Evolutionary conservation across 2,329 filamentous ascomycete species (phyloP), one percentile per base, ranked within the genome.

Genomic region (Ascomycota sp.): DNA sequence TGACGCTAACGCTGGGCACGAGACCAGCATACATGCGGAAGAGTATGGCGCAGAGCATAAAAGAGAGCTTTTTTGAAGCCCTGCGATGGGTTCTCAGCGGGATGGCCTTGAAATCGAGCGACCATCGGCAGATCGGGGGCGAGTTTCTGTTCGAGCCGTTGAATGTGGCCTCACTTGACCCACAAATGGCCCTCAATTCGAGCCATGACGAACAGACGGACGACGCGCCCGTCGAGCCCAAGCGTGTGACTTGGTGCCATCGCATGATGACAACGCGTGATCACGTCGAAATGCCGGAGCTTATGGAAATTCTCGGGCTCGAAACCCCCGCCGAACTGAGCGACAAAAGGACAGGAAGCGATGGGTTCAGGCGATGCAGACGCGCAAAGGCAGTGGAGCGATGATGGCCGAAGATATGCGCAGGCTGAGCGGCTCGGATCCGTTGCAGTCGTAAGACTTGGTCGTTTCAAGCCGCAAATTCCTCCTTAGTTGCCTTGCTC

Each of bases 221-320:
- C 17, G 45, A 45, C 30, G 38, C 38, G 7, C 36, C 37, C 15
- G 42, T 47, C 3, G 57, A 67, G 42, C 57, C 66, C 42, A 76
- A 77, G 52, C 56, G 55, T 32, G 64, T 80, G 20, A 72, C 68
- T 1, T 91, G 81, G 80, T 83, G 75, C 41, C 78, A 86, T 52
- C 63, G 79, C 20, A 91, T 91, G 80, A 61, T 61, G 44, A 78
- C 69, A 33, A 86, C 79, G 9, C 57, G 80, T 29, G 80, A 85
- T 39, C 81, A 91, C 45, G 65, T 67, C 2, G 78, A 83, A 55
- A 58, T 85, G 2, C 60, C 62, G 0, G 72, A 74, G 46, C 42
- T 83, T 32, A 66, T 69, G 52, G 57, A 65, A 40, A 49, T 79
- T 9, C 47, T 82, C 27, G 73, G 73, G 0, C 41, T 75, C 5